Base-by-base conservation (phyloP, 805 yeast species). In the Zygosaccharomyces siamensis region DNA sequence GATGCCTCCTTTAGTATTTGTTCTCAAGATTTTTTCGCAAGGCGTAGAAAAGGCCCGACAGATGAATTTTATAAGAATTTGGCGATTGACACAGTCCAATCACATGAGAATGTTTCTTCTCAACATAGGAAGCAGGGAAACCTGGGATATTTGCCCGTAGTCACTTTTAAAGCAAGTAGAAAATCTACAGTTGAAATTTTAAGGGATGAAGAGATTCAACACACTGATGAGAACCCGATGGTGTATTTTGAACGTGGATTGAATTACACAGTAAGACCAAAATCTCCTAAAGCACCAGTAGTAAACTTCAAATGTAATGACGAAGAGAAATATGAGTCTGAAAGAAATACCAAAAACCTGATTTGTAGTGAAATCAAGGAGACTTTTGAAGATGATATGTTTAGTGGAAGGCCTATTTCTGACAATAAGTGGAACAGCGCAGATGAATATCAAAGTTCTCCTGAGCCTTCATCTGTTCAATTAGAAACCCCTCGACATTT, bases 371-470 rank as follows among this genome's bases (percentile, higher is more conserved):
- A 47, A 21, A 45, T 50, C 12, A 46, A 46, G 7, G 47, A 48
- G 32, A 51, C 61, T n/a, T 50, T 57, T 20, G 49, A 43, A 16
- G 57, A 53, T 16, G 57, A 56, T 27, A 35, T 56, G 7, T 54
- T 53, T 35, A 39, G 40, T 5, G 41, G 32, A 24, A 52, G 49
- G 11, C 47, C 47, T 43, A 47, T 53, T 1, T 51, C 53, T 20
- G 59, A 57, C 42, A 57, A 52, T 32, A 53, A 51, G 28, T 55
- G 53, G 51, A 31, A 14, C 5, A 16, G 14, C n/a, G 32, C 33
- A 38, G 5, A 47, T n/a, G 20, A 47, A 12, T 40, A 41, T n/a
- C 30, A 35, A 6, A 37, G 24, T 5, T 26, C 24, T 32, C 18
- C 40, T 12, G 28, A 43, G 4, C 26, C 37, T 18, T 36, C 24